phyloP scores from a whole-genome alignment of 768 basidiomycete species.

The Crucibulum laeve region DNA sequence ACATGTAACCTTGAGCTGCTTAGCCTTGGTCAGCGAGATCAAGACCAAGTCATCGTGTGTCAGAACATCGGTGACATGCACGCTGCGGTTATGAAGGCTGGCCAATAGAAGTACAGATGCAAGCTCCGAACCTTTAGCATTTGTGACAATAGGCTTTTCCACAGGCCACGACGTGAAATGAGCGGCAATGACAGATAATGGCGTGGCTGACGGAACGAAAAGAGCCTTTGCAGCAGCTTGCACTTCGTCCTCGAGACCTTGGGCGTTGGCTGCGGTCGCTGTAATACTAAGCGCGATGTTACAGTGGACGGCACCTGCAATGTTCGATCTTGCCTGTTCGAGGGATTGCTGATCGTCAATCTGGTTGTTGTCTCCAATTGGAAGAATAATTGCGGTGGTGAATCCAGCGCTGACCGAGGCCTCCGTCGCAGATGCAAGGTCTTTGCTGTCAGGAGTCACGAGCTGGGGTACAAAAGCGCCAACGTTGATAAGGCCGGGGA shows the following conservation, averaged over 20 bases:
- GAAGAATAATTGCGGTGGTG: constrained; percentile 77
- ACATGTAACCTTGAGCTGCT: constrained; percentile 91
- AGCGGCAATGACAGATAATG: constrained; percentile 72
- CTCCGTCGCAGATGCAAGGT: constrained; percentile 65
- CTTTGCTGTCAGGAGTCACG: constrained; percentile 44
- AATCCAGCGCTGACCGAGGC: constrained; percentile 90
- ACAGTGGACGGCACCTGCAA: constrained; percentile 66
- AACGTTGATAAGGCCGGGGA: constrained; percentile 91
- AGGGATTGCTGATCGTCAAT: constrained; percentile 69
- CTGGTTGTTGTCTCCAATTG: constrained; percentile 54
- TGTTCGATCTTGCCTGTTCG: constrained; percentile 63
- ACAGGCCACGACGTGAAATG: constrained; percentile 89
- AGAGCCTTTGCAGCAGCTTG: constrained; percentile 79
- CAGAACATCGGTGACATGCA: constrained; percentile 90
- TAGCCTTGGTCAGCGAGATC: constrained; percentile 92
- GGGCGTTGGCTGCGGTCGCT: constrained; percentile 66
- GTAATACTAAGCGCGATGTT: constrained; percentile 84
- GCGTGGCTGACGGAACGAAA: constrained; percentile 71
- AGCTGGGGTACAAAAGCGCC: constrained; percentile 81
- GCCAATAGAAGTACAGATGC: constrained; percentile 92
- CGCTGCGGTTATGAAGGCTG: constrained; percentile 83
- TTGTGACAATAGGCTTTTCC: constrained; percentile 92
- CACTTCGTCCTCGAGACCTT: constrained; percentile 65
- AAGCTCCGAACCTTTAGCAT: constrained; percentile 87
- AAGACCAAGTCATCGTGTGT: constrained; percentile 82